Evolutionary conservation across 805 yeast species (phyloP), one percentile per base, ranked within the genome.

Genomic region (Kuraishia cidri): DNA sequence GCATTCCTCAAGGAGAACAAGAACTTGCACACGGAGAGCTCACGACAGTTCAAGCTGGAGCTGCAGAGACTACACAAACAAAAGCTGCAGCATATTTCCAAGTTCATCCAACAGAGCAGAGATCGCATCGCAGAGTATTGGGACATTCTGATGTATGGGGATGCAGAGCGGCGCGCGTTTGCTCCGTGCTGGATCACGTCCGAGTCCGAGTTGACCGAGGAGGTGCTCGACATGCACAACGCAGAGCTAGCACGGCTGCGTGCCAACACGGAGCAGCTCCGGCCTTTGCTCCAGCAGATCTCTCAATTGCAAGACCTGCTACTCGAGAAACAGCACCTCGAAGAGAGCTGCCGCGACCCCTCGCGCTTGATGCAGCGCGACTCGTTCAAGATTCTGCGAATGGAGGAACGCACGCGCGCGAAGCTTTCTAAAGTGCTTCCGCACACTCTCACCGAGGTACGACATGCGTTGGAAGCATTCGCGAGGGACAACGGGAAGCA

Each of bases 361-460:
- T 75, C 90, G 1, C 67, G 97, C 39, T 63, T 88, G 27, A 54
- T 81, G 29, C 73, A 80, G 40, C 73, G 83, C 46, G 78, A 81
- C 44, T 79, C 87, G 2, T 88, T 90, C 41, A 79, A 77, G 38
- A 79, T 88, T 16, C 59, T 90, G 37, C 63, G 82, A 36, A 71
- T 79, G 36, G 98, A 90, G 50, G 96, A 87, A 49, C 79, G 69
- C 46, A 62, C 76, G 25, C 62, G 97, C 35, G 79, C 79, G 43
- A 69, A 70, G 34, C 63, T 88, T 6, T 57, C 71, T n/a, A 74
- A 75, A 46, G 70, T 71, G 42, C 59, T 84, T 42, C 97, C 97
- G 0, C 60, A 63, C 24, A 62, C 81, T 0, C 56, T 84, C 7
- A 54, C 59, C 4, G 69, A 63, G 1, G 54, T 90, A 30, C 69